Percentiles rank a stretch among this genome's conserved stretches.
Conservation (phyloP, 139 green algal genomes). For the Micractinium sp. region DNA sequence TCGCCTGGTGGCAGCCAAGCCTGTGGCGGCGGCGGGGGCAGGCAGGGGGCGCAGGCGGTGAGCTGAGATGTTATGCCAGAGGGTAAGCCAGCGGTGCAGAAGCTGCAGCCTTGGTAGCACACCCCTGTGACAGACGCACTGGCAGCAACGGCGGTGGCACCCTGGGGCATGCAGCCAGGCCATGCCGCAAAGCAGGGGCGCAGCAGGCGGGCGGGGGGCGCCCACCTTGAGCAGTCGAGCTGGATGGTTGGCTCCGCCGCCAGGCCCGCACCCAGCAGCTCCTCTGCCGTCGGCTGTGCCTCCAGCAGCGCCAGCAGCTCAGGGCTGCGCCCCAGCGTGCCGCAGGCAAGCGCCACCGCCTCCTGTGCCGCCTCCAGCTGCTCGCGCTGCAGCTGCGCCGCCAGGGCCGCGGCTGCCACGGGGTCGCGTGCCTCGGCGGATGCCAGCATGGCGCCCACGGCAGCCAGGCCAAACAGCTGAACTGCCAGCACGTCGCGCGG, state of each 20-base stretch:
- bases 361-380: conserved; percentile 2
- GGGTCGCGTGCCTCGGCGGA: background rate
- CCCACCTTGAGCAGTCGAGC: background rate
- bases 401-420: background rate
- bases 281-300: background rate
- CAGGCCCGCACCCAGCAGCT: background rate
- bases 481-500: background rate
- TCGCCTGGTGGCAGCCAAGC: background rate
- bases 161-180: background rate
- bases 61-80: background rate
- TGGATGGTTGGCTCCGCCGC: background rate
- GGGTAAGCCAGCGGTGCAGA: background rate
- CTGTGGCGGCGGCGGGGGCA: background rate
- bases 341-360: background rate
- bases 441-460: conserved; percentile 1
- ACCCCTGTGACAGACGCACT: background rate
- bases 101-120: background rate
- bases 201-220: background rate
- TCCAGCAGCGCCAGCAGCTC: conserved; percentile 9
- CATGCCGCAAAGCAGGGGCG: background rate
- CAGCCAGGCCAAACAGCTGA: conserved; percentile 15
- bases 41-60: background rate
- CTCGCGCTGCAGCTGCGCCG: background rate
- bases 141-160: no score
- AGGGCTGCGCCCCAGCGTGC: conserved; percentile 8